Evolutionary conservation across 495 filamentous ascomycete genomes (phyloP), one percentile per base, ranked within the genome.

Genomic region (Penicillium cinerascens): DNA sequence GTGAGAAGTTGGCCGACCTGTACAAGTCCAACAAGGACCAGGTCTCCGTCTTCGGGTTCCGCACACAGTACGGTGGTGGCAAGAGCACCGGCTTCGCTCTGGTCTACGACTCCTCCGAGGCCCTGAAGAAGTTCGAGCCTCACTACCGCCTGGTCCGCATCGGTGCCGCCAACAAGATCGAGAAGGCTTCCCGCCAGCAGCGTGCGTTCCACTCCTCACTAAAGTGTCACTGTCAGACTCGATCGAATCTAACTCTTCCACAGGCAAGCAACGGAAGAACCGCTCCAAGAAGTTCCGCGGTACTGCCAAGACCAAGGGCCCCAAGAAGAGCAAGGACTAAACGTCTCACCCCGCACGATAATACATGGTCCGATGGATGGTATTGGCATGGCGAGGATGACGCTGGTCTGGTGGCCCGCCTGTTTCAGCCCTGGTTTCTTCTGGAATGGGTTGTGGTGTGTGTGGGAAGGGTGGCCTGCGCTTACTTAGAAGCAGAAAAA

Each of bases 231-330:
- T n/a, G n/a, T n/a, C n/a, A n/a, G n/a, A n/a, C n/a, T 25, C 17
- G n/a, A 40, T 47, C 45, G 39, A 46, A 46, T 36, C 49, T 51
- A 29, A 44, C 49, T 47, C 42, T 52, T 16, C 36, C 46, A 80
- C 77, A 99, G 95, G 95, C 85, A 99, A 99, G 83, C 92, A 97
- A 84, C 88, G 95, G 82, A 99, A 97, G 88, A 99, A 99, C 90
- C 83, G 92, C 72, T 85, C 87, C 77, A 97, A 97, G 90, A 91
- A 92, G 74, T 87, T 95, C 73, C 90, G 95, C 59, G 95, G 95
- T 72, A 92, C 87, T 63, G 95, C 91, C 66, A 88, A 88, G 78
- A 75, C 73, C 67, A 97, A 96, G 88, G 88, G 88, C 69, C 86
- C 84, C 65, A 86, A 87, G 79, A 87, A 91, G 81, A 69, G 37